phyloP scores from a whole-genome alignment of 208 protist species.

The Phytomonas sp. region DNA sequence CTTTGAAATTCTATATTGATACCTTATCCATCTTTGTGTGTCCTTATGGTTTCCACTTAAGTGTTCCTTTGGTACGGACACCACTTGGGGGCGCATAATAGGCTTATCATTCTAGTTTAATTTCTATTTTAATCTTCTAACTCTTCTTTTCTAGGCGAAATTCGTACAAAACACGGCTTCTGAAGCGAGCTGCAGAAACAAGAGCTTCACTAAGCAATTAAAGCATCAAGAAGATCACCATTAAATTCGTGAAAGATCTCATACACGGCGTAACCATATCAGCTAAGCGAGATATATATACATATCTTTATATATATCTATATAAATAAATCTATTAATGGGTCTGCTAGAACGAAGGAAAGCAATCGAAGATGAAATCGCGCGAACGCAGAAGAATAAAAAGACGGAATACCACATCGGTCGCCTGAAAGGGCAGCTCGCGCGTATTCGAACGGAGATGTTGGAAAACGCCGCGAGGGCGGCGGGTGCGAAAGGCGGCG shows the following conservation, averaged over 20 bases:
- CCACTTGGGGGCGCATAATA: not conserved
- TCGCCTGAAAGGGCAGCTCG: constrained; percentile 94
- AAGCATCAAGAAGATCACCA: not conserved
- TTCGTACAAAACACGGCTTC: not conserved
- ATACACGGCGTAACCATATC: not conserved
- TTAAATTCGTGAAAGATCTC: not conserved
- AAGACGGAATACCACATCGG: constrained; percentile 97
- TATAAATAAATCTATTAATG: constrained; percentile 46
- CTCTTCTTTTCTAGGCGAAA: not conserved
- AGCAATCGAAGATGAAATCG: constrained; percentile 97
- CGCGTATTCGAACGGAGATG: constrained; percentile 92
- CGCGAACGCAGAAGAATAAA: constrained; percentile 98
- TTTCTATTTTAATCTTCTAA: not conserved
- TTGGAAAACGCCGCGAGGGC: constrained; percentile 81
- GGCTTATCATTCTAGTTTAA: not conserved
- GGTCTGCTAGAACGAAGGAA: constrained; percentile 95
- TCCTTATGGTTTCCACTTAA: not conserved
- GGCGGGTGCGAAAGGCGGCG: constrained; percentile 52
- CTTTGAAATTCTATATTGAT: not conserved
- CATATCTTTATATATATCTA: too few species aligned
- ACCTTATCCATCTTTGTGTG: not conserved
- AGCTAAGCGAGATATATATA: too few species aligned
- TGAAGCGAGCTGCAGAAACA: not conserved
- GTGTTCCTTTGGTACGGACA: not conserved
- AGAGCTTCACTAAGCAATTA: not conserved